Base-by-base conservation (phyloP, 2,329 filamentous ascomycete genomes). In the Apiospora sp. region DNA sequence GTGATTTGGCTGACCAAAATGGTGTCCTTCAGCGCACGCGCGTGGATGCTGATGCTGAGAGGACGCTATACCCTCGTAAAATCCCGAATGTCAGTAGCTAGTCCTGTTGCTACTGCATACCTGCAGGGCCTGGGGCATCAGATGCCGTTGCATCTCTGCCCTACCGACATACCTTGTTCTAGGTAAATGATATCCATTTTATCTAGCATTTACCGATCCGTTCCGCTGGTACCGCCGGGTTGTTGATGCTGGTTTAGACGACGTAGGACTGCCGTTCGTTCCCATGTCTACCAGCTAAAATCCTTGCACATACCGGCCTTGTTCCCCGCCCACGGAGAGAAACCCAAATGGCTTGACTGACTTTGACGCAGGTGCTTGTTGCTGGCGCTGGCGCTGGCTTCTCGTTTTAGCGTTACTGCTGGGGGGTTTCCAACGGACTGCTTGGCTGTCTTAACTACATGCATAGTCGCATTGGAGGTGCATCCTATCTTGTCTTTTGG, bases 131-230 rank as follows among this genome's bases (percentile, higher is more conserved):
- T 30, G 34, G 58, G 54, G 34, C 58, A 24, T 37, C 58, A 41
- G 34, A 64, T 34, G 58, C 34, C 58, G 58, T 64, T 64, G 58
- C 58, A n/a, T 41, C 34, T 64, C 58, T 64, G 58, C 58, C 58
- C 34, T 41, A 64, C 58, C 34, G 30, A 41, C 58, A 64, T 64
- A 64, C 58, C 58, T 41, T 64, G 58, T 41, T 64, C 34, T 41
- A 64, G 30, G 58, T 41, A 64, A 64, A n/a, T 24, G 34, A 64
- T 64, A 41, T 64, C 58, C 58, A 64, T 64, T 34, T 24, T 64
- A 41, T 64, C 58, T 64, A 64, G 58, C 58, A 41, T 64, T 64
- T 64, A 64, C 58, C 58, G 58, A 64, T 64, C 58, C 58, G 58
- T 64, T 64, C 58, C 58, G 58, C 58, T 41, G 58, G 58, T 41